Conservation (phyloP, 495 filamentous ascomycete species). For the Annulohypoxylon moriforme region DNA sequence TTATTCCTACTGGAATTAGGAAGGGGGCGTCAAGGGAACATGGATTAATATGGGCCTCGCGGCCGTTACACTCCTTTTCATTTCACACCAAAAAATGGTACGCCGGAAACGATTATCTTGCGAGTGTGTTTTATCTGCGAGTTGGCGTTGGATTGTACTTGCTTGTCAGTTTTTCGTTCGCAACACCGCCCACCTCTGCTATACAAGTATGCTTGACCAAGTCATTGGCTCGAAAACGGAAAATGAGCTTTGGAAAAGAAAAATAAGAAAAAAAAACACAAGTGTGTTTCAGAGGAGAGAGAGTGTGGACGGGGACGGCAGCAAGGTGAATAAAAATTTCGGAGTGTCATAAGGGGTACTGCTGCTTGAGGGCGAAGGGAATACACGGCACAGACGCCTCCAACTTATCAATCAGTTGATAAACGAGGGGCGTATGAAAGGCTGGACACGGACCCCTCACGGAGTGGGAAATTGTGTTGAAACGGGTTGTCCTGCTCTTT, state of each 20-base stretch:
- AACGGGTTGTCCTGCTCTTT: slow-evolving; percentile 40
- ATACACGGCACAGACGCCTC: slow-evolving; percentile 27
- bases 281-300: slow-evolving; percentile 30
- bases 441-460: slow-evolving; percentile 21
- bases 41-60: slow-evolving; percentile 45
- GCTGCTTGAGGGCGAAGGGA: slow-evolving; percentile 27
- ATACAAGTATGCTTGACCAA: slow-evolving; percentile 23
- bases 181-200: slow-evolving; percentile 35
- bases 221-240: slow-evolving; percentile 19
- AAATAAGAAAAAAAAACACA: slow-evolving; percentile 18
- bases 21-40: slow-evolving; percentile 45
- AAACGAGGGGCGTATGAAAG: slow-evolving; percentile 35
- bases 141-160: slow-evolving; percentile 49
- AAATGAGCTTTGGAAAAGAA: slow-evolving; percentile 34
- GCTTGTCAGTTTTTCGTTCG: slow-evolving; percentile 31
- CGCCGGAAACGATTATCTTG: slow-evolving; percentile 38
- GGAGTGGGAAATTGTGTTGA: slow-evolving; percentile 42
- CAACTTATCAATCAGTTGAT: slow-evolving; percentile 25
- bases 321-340: slow-evolving; percentile 35
- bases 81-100: slow-evolving; percentile 26
- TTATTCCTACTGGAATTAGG: slow-evolving; percentile 38
- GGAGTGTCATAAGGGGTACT: slow-evolving; percentile 30
- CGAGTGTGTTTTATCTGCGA: slow-evolving; percentile 33
- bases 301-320: slow-evolving; percentile 14
- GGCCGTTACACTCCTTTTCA: slow-evolving; percentile 47